A percentile compares a stretch with the other conserved stretches of the same genome.
Conservation (phyloP, 1,284 basidiomycete genomes). For the Puccinia hordei region DNA sequence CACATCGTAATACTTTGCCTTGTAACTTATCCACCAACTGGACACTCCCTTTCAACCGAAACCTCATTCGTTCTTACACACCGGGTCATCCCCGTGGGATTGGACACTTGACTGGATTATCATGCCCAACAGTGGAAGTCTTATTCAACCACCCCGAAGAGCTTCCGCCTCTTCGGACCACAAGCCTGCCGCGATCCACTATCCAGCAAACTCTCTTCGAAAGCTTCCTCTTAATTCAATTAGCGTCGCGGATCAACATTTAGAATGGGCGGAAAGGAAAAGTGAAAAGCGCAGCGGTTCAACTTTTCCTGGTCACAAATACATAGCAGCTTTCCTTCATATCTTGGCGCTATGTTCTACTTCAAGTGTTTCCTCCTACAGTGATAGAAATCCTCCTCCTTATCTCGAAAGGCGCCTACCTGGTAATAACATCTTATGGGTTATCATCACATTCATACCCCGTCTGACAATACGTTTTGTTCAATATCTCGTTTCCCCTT, state of each 20-base stretch:
- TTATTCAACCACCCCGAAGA: not conserved
- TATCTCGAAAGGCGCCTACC: not conserved
- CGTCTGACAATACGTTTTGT: conserved; percentile 15
- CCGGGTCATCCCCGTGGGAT: not conserved
- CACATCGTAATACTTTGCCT: too few relatives aligned
- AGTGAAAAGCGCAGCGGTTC: not conserved
- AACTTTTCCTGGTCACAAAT: not conserved
- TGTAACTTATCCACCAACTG: not conserved
- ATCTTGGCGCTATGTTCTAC: not conserved
- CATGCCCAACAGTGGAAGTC: conserved; percentile 1
- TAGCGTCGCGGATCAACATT: not conserved
- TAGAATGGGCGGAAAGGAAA: conserved; percentile 6
- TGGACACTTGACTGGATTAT: conserved; percentile 5
- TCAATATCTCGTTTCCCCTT: conserved; percentile 31
- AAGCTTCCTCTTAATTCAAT: not conserved
- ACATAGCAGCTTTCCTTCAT: not conserved
- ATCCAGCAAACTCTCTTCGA: not conserved
- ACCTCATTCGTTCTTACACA: not conserved
- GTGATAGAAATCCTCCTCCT: too few relatives aligned
- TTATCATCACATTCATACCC: conserved; percentile 17
- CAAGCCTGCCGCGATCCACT: not conserved
- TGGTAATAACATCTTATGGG: not conserved
- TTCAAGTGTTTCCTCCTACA: not conserved
- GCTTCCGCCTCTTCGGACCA: not conserved
- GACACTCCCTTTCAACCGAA: conserved; percentile 2